Base-by-base conservation (phyloP, 202 grass and related monocot genomes). In the Musa balbisiana region DNA sequence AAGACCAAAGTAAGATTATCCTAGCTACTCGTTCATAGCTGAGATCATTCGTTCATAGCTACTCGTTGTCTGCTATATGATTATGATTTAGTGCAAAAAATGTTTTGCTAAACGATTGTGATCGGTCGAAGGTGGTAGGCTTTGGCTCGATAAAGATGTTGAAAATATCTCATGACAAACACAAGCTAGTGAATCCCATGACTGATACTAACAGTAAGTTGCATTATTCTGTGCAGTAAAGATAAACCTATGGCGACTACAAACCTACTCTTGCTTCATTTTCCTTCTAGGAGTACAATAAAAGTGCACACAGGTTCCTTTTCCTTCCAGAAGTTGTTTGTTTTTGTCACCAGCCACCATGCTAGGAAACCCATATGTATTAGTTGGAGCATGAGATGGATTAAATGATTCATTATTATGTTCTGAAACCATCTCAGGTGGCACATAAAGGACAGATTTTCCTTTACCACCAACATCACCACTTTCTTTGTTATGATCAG, bases 41-140 rank as follows among this genome's bases (percentile, higher is more conserved):
- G 24, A n/a, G 0, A 24, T 24, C 24, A 24, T 24, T 24, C 24
- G 24, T 24, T 24, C 24, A 24, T 1, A 24, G 1, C 24, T 24
- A 24, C 24, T 24, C 1, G 24, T 24, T 24, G 24, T 24, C 24
- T 24, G 1, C 24, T 24, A 24, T 24, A 24, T 24, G 24, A 24
- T 24, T 24, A 24, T 24, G 24, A 24, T 24, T 24, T 24, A 24
- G 95, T 94, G 86, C 79, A 91, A 98, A 89, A 91, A 87, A 92
- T 78, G 94, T 98, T 82, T 76, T 94, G 66, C 87, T 84, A 83
- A 91, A 94, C 22, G 76, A 92, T 88, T 87, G 85, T 78, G 91
- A 87, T 59, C 88, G 84, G 72, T 88, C 91, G 79, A 98, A 98
- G 81, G 91, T 98, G 71, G 81, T 83, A 49, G 91, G 79, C 26